Conservation (phyloP, 73 alveolate species). For the Blepharisma stoltei region DNA sequence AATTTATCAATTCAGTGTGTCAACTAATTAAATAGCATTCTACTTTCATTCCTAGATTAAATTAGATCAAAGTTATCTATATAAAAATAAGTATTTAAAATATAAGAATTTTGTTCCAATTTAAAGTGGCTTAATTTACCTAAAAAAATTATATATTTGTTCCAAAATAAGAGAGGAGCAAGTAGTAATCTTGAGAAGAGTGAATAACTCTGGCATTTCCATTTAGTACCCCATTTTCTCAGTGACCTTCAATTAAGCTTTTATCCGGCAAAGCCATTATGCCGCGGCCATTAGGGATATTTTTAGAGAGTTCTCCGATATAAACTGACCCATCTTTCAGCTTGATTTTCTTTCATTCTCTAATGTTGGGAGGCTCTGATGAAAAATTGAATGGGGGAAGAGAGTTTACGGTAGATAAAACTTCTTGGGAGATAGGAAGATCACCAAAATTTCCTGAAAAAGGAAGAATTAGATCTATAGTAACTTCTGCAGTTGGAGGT, state of each 20-base stretch:
- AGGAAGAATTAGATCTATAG: constrained; percentile 3
- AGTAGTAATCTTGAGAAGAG: constrained; percentile 18
- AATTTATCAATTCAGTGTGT: too few relatives aligned
- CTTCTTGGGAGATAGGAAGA: constrained; percentile 21
- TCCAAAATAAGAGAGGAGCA: too few relatives aligned
- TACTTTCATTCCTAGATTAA: too few relatives aligned
- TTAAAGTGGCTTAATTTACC: too few relatives aligned
- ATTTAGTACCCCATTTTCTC: not conserved
- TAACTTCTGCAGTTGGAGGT: not conserved
- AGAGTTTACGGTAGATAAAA: not conserved
- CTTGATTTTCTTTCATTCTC: constrained; percentile 3
- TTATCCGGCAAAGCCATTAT: not conserved
- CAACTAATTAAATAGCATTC: too few relatives aligned
- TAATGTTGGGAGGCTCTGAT: not conserved
- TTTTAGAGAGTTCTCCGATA: not conserved
- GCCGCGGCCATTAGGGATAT: constrained; percentile 18
- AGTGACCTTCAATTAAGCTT: constrained; percentile 25
- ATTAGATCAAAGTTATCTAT: too few relatives aligned
- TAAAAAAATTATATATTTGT: too few relatives aligned
- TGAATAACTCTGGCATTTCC: not conserved
- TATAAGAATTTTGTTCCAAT: too few relatives aligned
- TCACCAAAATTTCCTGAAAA: not conserved
- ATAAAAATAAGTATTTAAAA: too few relatives aligned
- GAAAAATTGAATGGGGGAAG: constrained; percentile 9
- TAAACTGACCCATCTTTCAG: constrained; percentile 10